Evolutionary conservation across 768 basidiomycete species (phyloP).

Genomic region (Sistotremastrum suecicum): DNA sequence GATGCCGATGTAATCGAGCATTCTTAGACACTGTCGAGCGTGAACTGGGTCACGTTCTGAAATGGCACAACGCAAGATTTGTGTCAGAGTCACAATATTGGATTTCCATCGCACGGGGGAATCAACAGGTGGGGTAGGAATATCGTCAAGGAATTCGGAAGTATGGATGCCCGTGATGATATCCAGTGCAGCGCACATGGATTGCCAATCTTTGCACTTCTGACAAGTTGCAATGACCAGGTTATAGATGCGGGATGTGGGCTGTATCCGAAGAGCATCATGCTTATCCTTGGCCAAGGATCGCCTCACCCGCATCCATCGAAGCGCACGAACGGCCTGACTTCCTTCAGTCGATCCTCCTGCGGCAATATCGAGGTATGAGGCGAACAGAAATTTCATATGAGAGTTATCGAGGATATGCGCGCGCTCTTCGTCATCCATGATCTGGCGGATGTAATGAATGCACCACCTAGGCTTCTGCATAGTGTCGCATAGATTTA

Average conservation of each 20-base stretch:
- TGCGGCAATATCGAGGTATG: too few relatives aligned
- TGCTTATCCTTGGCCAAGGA: constrained; percentile 3
- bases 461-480: constrained; percentile 32
- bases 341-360: too few relatives aligned
- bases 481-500: constrained; percentile 40
- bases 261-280: constrained; percentile 25
- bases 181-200: constrained; percentile 43
- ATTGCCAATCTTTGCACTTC: constrained; percentile 48
- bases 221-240: constrained; percentile 52
- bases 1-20: constrained; percentile 34
- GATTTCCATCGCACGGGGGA: too few relatives aligned
- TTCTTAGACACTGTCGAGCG: constrained; percentile 46
- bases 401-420: constrained; percentile 37
- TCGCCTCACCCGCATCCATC: too few relatives aligned
- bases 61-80: too few relatives aligned
- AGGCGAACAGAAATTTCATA: constrained; percentile 22
- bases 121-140: constrained; percentile 17
- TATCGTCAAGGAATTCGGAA: neutral
- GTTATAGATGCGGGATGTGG: constrained; percentile 39
- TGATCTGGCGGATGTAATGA: constrained; percentile 47
- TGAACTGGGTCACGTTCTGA: constrained; percentile 23
- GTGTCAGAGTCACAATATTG: too few relatives aligned
- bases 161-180: constrained; percentile 51
- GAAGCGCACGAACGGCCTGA: too few relatives aligned
- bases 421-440: constrained; percentile 27